Evolutionary conservation across 176 grass and related monocot species (phyloP).

Genomic region (Oryza coarctata): DNA sequence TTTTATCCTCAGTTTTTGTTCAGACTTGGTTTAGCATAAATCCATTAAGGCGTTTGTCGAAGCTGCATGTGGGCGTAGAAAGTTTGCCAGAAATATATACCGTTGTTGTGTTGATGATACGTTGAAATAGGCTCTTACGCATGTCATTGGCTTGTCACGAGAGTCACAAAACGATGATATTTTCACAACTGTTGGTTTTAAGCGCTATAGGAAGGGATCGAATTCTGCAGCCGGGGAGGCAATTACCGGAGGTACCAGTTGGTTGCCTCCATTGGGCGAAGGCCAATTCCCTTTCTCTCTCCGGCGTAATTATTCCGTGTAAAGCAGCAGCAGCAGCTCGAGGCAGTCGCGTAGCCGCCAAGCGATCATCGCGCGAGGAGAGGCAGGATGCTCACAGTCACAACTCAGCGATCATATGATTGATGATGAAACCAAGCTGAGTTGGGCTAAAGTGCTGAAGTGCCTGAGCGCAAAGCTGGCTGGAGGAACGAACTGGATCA

Average conservation of each 20-base stretch:
- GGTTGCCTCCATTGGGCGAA: background rate
- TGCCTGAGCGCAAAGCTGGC: background rate
- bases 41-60: background rate
- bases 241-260: background rate
- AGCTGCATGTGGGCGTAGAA: background rate
- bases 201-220: background rate
- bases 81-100: background rate
- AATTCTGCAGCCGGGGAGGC: slow-evolving; percentile 20
- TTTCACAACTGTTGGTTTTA: background rate
- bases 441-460: background rate
- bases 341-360: background rate
- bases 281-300: background rate
- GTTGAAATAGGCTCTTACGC: background rate
- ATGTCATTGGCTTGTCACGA: background rate
- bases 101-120: background rate
- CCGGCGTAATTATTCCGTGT: background rate
- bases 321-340: background rate
- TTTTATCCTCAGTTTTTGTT: background rate
- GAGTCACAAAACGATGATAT: background rate
- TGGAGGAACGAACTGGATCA: background rate
- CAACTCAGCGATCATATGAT: background rate
- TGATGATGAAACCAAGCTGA: background rate
- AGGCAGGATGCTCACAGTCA: background rate
- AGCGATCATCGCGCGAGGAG: slow-evolving; percentile 7
- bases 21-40: background rate